Evolutionary conservation across 1,139 yeast species (phyloP), one percentile per base, ranked within the genome.

Genomic region (Hemisphaericaspora lyxosophila): DNA sequence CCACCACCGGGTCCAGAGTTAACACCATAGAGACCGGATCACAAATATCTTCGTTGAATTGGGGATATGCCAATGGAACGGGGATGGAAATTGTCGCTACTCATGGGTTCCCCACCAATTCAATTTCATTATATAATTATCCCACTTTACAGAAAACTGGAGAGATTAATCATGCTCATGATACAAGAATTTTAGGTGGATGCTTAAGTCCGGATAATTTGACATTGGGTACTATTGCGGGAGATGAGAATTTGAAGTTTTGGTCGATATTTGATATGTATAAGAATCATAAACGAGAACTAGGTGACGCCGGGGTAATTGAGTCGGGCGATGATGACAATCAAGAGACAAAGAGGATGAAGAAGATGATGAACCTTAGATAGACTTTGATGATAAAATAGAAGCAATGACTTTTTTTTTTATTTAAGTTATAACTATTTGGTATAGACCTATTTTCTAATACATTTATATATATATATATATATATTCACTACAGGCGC

Each of bases 181-280:
- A 89, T 49, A 80, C 95, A 11, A 75, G 98, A 48, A 89, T 94
- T 22, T 73, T 94, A 42, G 80, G 79, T 48, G 86, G 96, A 20
- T 82, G 90, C 38, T 60, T 92, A 40, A 86, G 96, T 33, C 97
- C 97, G 6, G 97, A 92, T 59, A 86, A 85, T 18, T 78, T 86
- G 39, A 87, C 95, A 0, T 65, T 90, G 42, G 98, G 97, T 1
- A 92, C 98, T 0, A 89, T 92, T 37, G 95, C 97, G 2, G 95
- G 96, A 5, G 98, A 94, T 62, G 99, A 94, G 60, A 92, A 90
- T 61, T 74, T 94, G 54, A 92, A 92, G 66, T 92, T 94, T 65
- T 94, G 96, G 94, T 84, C 87, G 50, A 73, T 94, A 20, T 92
- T 89, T 62, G 97, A 90, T 51, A 53, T 66, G 40, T 63, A 64